These are phyloP conservation scores for Kwoniella sp. DNA, from an alignment of 768 basidiomycete species.

Conservation along the genomic window DNA sequence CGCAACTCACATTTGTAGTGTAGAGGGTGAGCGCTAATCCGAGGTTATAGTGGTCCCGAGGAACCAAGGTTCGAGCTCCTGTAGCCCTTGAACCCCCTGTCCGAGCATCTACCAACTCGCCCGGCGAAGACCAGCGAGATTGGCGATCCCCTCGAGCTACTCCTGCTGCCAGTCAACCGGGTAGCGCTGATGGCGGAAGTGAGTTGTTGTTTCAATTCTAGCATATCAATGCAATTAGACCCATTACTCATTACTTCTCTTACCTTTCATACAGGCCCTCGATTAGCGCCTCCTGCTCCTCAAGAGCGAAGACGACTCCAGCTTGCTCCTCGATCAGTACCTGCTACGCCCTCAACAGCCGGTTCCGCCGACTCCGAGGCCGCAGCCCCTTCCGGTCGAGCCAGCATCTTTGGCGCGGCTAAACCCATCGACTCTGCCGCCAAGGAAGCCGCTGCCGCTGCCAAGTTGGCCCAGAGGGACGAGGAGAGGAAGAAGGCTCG, in stretches of 20 bases:
- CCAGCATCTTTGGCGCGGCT: constrained; percentile 85
- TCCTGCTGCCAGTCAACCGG: constrained; percentile 31
- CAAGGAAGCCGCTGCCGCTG: constrained; percentile 61
- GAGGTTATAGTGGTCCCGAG: constrained; percentile 52
- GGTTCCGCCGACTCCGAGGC: constrained; percentile 70
- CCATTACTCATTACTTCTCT: constrained; percentile 59
- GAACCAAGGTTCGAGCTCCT: constrained; percentile 49
- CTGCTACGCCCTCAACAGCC: constrained; percentile 64
- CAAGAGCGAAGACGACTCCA: constrained; percentile 77
- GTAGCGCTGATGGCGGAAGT: constrained; percentile 35
- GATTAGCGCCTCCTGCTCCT: constrained; percentile 71
- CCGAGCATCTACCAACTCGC: constrained; percentile 29
- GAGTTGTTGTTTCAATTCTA: background rate
- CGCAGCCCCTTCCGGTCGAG: constrained; percentile 59
- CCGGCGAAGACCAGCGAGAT: constrained; percentile 42
- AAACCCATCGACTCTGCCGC: constrained; percentile 82
- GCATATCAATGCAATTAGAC: background rate
- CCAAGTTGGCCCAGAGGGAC: constrained; percentile 45
- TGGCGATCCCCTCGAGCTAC: constrained; percentile 46
- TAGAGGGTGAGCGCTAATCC: too few relatives aligned
- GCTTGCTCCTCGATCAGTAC: constrained; percentile 75
- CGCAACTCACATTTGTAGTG: background rate
- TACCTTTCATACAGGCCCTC: constrained; percentile 58
- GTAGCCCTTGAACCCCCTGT: constrained; percentile 30
- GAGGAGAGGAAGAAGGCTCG: constrained; percentile 44